A percentile compares a stretch with the other conserved stretches of the same genome.
These are phyloP conservation scores for Trichosporon ovoides DNA, from an alignment of 1,284 basidiomycete genomes.

Conservation along the genomic window DNA sequence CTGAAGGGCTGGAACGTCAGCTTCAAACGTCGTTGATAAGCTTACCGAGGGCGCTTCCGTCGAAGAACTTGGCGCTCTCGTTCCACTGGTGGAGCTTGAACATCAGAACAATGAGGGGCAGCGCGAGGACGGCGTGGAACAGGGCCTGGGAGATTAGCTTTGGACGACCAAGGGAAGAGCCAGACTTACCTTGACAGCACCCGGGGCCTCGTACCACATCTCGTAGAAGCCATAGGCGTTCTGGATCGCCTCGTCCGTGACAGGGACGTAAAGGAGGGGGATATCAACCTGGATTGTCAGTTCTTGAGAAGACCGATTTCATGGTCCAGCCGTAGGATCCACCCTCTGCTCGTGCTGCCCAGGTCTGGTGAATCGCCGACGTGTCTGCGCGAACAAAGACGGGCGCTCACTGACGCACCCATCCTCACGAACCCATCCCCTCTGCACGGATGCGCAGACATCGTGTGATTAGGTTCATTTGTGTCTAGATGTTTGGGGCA, in stretches of 20 bases:
- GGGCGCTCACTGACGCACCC: too few species aligned
- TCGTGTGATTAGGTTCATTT: too few species aligned
- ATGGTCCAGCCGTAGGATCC: background rate
- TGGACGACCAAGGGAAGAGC: background rate
- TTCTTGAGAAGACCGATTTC: background rate
- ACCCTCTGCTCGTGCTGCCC: background rate
- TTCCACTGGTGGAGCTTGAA: conserved; percentile 77
- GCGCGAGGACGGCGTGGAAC: conserved; percentile 70
- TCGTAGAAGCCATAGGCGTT: conserved; percentile 82
- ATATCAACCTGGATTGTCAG: conserved; percentile 65
- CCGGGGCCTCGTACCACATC: conserved; percentile 82
- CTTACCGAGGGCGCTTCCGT: conserved; percentile 54
- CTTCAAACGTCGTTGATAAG: background rate
- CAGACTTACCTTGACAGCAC: conserved; percentile 74
- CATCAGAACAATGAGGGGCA: conserved; percentile 66
- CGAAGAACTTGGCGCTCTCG: conserved; percentile 86
- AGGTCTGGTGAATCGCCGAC: background rate
- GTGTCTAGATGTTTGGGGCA: background rate
- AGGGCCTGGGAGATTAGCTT: conserved; percentile 57
- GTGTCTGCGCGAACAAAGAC: background rate
- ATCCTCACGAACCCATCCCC: too few species aligned
- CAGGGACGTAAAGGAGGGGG: conserved; percentile 63
- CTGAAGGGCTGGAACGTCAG: conserved; percentile 57
- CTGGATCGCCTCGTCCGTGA: conserved; percentile 58
- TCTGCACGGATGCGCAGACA: background rate